phyloP scores from a whole-genome alignment of 2,329 filamentous ascomycete species.

The Emericellopsis cladophorae region DNA sequence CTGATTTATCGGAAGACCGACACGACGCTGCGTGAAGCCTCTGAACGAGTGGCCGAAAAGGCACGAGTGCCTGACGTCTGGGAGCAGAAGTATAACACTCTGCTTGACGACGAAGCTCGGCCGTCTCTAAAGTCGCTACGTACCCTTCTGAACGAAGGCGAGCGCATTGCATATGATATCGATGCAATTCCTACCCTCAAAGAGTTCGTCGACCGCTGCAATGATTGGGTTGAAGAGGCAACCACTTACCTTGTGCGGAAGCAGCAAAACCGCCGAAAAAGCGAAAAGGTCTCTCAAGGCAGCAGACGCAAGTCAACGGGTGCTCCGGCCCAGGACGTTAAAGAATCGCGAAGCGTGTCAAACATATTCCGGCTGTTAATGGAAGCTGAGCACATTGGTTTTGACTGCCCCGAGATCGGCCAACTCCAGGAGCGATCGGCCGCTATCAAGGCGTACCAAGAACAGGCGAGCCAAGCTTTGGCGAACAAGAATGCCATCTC shows the following conservation, averaged over 20 bases:
- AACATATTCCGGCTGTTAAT: conserved; percentile 77
- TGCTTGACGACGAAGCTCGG: conserved; percentile 70
- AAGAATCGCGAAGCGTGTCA: conserved; percentile 79
- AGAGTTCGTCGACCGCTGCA: conserved; percentile 88
- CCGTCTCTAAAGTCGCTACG: conserved; percentile 81
- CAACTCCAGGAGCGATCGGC: conserved; percentile 76
- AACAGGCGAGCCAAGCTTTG: conserved; percentile 58
- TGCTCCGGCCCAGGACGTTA: conserved; percentile 47
- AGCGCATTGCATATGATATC: conserved; percentile 87
- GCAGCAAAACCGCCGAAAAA: conserved; percentile 93
- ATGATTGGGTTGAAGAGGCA: conserved; percentile 96
- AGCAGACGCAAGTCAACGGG: conserved; percentile 57
- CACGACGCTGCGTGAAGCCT: conserved; percentile 51
- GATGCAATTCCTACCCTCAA: conserved; percentile 70
- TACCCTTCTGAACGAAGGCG: conserved; percentile 77
- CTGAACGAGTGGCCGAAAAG: conserved; percentile 74
- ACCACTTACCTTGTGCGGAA: conserved; percentile 94
- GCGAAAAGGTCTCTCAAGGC: conserved; percentile 74
- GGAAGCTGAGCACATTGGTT: conserved; percentile 76
- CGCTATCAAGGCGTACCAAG: conserved; percentile 74
- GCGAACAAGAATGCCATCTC: conserved; percentile 50
- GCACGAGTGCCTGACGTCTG: conserved; percentile 75
- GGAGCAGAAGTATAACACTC: conserved; percentile 78
- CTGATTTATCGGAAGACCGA: conserved; percentile 68
- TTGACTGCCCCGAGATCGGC: conserved; percentile 84